Evolutionary conservation across 208 protist genomes (phyloP).

Genomic region (Trypanosoma lewisi): DNA sequence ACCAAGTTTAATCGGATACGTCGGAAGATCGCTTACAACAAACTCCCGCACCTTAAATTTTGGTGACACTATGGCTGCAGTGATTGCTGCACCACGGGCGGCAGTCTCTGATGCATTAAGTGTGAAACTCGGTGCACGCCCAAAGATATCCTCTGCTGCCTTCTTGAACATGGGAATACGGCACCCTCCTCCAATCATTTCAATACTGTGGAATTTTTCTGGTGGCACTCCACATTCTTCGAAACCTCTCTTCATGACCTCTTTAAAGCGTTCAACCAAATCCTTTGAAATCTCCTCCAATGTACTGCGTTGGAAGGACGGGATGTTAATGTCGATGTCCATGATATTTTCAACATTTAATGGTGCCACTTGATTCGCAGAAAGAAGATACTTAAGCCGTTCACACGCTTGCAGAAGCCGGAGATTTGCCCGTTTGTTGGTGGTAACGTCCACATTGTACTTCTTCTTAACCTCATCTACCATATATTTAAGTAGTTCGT

Average conservation of each 20-base stretch:
- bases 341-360: conserved; percentile 91
- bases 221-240: conserved; percentile 38
- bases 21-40: conserved; percentile 70
- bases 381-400: conserved; percentile 90
- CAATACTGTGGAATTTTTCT: conserved; percentile 75
- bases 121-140: conserved; percentile 69
- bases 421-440: conserved; percentile 77
- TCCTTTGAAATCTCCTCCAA: conserved; percentile 60
- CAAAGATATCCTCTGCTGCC: conserved; percentile 63
- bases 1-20: conserved; percentile 78
- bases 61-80: conserved; percentile 87
- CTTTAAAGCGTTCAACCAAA: conserved; percentile 51
- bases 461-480: conserved; percentile 69
- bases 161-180: conserved; percentile 88
- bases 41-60: conserved; percentile 90
- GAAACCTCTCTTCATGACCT: conserved; percentile 60
- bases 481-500: conserved; percentile 77
- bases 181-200: conserved; percentile 91
- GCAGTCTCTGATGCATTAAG: conserved; percentile 89
- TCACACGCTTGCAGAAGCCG: conserved; percentile 85
- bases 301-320: conserved; percentile 68
- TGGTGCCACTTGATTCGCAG: conserved; percentile 76
- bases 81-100: conserved; percentile 80
- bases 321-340: conserved; percentile 90
- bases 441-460: conserved; percentile 87